Conservation (phyloP, 2,329 filamentous ascomycete genomes). For the Chaetomium strumarium region DNA sequence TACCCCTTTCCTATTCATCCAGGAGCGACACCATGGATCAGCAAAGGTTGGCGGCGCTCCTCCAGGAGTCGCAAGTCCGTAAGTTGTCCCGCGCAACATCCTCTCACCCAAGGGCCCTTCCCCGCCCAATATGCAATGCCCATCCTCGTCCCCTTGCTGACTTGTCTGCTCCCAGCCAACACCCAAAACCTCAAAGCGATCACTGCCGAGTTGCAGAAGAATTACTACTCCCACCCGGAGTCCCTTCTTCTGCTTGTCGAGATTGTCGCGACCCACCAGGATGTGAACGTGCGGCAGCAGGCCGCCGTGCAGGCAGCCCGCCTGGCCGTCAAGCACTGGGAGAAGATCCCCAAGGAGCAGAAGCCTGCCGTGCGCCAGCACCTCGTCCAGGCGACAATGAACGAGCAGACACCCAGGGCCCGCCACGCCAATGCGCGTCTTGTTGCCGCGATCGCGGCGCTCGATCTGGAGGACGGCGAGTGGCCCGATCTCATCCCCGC, state of each 20-base stretch:
- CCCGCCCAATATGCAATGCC: no score
- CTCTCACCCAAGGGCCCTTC: no score
- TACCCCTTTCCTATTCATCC: conserved; percentile 20
- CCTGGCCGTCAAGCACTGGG: conserved; percentile 82
- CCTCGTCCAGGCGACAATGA: conserved; percentile 75
- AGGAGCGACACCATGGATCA: conserved; percentile 21
- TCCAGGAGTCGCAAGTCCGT: conserved; percentile 27
- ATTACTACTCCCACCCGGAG: conserved; percentile 82
- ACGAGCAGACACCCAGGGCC: conserved; percentile 69
- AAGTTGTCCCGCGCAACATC: conserved; percentile 7
- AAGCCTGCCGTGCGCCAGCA: conserved; percentile 76
- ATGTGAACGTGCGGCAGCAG: conserved; percentile 72
- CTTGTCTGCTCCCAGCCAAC: conserved; percentile 56
- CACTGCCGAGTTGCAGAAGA: conserved; percentile 84
- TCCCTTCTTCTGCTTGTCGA: conserved; percentile 83
- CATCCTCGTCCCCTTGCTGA: conserved; percentile 28
- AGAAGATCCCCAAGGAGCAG: conserved; percentile 63
- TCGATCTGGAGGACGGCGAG: conserved; percentile 81
- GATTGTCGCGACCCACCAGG: conserved; percentile 73
- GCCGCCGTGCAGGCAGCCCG: conserved; percentile 85
- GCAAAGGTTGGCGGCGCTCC: conserved; percentile 25
- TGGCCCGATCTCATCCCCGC: conserved; percentile 76
- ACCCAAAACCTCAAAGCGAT: conserved; percentile 85
- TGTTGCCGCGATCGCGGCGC: conserved; percentile 76
- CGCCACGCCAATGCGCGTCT: conserved; percentile 85